Evolutionary conservation across 2,329 filamentous ascomycete genomes (phyloP).

Genomic region (Fusarium anguioides): DNA sequence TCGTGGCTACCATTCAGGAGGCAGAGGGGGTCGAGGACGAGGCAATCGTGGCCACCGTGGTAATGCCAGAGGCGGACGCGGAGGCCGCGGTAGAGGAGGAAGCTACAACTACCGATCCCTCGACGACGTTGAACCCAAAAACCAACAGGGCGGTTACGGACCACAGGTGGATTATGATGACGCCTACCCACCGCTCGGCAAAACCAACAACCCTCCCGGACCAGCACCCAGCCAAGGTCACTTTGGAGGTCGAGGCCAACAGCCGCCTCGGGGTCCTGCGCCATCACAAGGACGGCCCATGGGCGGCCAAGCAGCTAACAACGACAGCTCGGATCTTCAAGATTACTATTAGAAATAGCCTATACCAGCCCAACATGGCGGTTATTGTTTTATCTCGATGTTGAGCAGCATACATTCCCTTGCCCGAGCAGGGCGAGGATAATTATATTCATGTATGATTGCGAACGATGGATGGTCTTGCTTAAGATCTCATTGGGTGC

Average conservation of each 20-base stretch:
- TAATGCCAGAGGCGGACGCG: constrained; percentile 55
- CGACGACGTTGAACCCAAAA: constrained; percentile 69
- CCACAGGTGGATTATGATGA: constrained; percentile 62
- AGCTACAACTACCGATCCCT: constrained; percentile 72
- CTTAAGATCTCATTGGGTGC: constrained; percentile 9
- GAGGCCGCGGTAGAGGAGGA: constrained; percentile 60
- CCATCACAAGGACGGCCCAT: constrained; percentile 41
- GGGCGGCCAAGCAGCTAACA: constrained; percentile 36
- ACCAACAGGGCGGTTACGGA: constrained; percentile 57
- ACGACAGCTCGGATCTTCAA: constrained; percentile 40
- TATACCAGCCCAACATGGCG: neutral
- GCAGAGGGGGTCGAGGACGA: constrained; percentile 55
- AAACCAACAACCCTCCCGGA: constrained; percentile 31
- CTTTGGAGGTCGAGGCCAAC: constrained; percentile 31
- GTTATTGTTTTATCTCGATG: constrained; percentile 4
- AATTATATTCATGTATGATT: neutral
- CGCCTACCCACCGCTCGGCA: constrained; percentile 46
- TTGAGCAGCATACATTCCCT: constrained; percentile 20
- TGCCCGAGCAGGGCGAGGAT: neutral
- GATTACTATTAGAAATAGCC: constrained; percentile 45
- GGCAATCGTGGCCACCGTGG: constrained; percentile 52
- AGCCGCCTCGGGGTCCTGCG: constrained; percentile 38
- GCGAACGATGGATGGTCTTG: constrained; percentile 5
- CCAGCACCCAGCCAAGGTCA: constrained; percentile 33
- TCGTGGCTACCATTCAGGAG: constrained; percentile 57